phyloP scores from a whole-genome alignment of 2,329 filamentous ascomycete genomes.

The Diaporthe eres region DNA sequence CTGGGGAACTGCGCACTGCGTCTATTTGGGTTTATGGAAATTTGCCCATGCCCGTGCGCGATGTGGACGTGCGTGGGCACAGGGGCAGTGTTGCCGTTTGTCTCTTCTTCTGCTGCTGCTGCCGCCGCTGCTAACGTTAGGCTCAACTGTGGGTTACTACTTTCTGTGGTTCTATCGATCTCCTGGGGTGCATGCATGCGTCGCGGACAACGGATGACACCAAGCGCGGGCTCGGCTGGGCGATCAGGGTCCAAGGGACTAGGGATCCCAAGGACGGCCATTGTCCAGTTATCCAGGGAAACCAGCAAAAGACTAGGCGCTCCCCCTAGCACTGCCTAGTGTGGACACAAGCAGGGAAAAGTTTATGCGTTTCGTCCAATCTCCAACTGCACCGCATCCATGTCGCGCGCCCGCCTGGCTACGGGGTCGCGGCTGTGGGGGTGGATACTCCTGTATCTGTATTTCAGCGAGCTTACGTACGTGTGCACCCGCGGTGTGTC shows the following conservation, averaged over 20 bases:
- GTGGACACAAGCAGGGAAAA: slow-evolving; percentile 7
- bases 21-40: not conserved
- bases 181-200: slow-evolving; percentile 14
- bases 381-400: not conserved
- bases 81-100: not conserved
- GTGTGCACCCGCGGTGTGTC: slow-evolving; percentile 18
- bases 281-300: not conserved
- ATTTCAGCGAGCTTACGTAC: slow-evolving; percentile 31
- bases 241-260: slow-evolving; percentile 29
- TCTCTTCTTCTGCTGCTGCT: no score
- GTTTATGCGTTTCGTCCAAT: slow-evolving; percentile 30
- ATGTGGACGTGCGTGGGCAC: not conserved
- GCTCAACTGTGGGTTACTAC: not conserved
- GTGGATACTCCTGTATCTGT: not conserved
- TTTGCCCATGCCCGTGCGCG: not conserved
- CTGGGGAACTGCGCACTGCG: not conserved
- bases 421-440: slow-evolving; percentile 1
- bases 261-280: not conserved
- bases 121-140: not conserved
- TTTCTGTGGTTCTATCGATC: not conserved
- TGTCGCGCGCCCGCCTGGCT: not conserved
- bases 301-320: not conserved
- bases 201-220: slow-evolving; percentile 27
- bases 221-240: slow-evolving; percentile 26
- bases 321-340: slow-evolving; percentile 6